phyloP scores from a whole-genome alignment of 139 green algal species.

The Tetratostichococcus sp. region DNA sequence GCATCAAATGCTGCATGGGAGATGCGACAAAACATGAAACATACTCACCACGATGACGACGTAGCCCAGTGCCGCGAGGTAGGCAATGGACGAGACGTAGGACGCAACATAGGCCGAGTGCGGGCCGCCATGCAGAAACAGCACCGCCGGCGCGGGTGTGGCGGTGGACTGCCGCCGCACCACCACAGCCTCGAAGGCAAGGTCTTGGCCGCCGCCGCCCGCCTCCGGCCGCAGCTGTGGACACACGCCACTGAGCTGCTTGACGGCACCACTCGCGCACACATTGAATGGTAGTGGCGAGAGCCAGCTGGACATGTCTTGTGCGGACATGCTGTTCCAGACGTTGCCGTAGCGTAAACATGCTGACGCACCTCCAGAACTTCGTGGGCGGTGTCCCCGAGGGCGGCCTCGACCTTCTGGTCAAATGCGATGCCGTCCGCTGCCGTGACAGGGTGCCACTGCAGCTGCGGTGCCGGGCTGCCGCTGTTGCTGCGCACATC shows the following conservation, averaged over 20 bases:
- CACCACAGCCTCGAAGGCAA: constrained; percentile 41
- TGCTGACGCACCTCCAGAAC: constrained; percentile 13
- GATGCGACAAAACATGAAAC: neutral
- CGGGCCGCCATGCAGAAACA: constrained; percentile 82
- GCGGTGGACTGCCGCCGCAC: constrained; percentile 5
- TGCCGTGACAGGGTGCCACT: constrained; percentile 31
- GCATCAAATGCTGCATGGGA: no score
- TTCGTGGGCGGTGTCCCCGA: constrained; percentile 18
- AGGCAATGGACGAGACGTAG: constrained; percentile 65
- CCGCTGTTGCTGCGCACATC: neutral
- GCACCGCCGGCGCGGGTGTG: constrained; percentile 53
- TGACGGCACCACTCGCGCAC: no score
- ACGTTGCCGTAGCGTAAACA: no score
- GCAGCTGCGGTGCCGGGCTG: neutral
- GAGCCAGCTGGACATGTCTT: no score
- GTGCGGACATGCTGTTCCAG: no score
- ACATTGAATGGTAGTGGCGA: no score
- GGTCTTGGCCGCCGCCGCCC: neutral
- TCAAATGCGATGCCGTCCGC: constrained; percentile 8
- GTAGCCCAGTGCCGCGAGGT: constrained; percentile 69
- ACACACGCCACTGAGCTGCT: no score
- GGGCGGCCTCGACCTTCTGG: constrained; percentile 18
- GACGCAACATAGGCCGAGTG: constrained; percentile 64
- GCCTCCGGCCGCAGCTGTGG: no score
- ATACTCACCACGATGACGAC: constrained; percentile 37